Evolutionary conservation across 192 early-diverging fungal species (phyloP), one percentile per base, ranked within the genome.

Genomic region (Coemansia sp.): DNA sequence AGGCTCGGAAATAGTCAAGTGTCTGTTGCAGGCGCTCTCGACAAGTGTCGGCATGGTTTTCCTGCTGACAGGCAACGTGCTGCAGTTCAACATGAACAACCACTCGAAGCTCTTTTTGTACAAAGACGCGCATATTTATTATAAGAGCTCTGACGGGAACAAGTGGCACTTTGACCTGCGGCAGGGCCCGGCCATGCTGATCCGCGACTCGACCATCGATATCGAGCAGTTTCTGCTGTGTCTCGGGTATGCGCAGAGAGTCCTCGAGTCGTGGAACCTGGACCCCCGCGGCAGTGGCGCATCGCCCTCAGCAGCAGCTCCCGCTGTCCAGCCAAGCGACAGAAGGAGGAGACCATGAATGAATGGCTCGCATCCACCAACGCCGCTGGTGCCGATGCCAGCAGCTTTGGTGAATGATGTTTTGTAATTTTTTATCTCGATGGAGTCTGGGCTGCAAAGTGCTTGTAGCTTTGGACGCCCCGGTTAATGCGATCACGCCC

Each of bases 101-200:
- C 74, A 70, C 58, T 72, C 79, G 16, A 76, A 76, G 71, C 79
- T 82, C 58, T 82, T 82, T 49, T 53, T 82, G 51, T 82, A 82
- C 64, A 57, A 57, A 49, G 77, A 75, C 41, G 57, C 68, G 53
- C 77, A 80, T 56, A 80, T 80, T 18, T 69, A 71, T 23, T 75
- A 75, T 53, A 75, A 76, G 64, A 68, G 69, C 51, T 56, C 71
- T 49, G 48, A 62, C 33, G 71, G 74, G 18, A 57, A 63, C 44
- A 73, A 70, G 65, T 82, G 79, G 79, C 79, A 82, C 57, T 82
- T 82, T 67, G 74, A 82, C 57, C 70, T 82, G 24, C 56, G 67
- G 2, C 67, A 82, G 67, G 79, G 79, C 12, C 79, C 79, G 35
- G 69, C 63, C 2, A 73, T 72, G 74, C 68, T 82, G 70, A 62